Percentiles rank a stretch among this genome's conserved stretches.
Conservation (phyloP, 805 yeast species). For the Saccharomycopsis olivae region DNA sequence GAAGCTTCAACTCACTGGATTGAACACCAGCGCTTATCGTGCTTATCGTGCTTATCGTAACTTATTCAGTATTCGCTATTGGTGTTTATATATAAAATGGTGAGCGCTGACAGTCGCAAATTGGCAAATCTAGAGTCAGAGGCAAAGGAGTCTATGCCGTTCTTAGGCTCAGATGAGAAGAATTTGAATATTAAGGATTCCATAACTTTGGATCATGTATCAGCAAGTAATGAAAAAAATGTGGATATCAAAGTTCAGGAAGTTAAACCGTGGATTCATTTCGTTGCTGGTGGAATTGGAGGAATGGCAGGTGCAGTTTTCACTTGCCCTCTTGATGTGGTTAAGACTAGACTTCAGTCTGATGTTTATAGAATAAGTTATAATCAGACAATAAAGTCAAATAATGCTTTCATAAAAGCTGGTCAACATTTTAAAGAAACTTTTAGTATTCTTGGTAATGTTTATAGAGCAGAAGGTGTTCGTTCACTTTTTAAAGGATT, state of each 20-base stretch:
- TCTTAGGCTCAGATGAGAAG: slow-evolving; percentile 63
- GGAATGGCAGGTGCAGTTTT: slow-evolving; percentile 97
- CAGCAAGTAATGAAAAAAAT: not conserved
- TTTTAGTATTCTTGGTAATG: slow-evolving; percentile 52
- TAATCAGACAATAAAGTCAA: slow-evolving; percentile 23
- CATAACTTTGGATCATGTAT: slow-evolving; percentile 9
- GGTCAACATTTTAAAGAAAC: slow-evolving; percentile 77
- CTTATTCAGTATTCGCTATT: too few relatives aligned
- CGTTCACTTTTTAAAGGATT: slow-evolving; percentile 86
- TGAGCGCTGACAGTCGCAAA: too few relatives aligned
- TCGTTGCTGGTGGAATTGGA: slow-evolving; percentile 87
- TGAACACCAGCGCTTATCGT: too few relatives aligned
- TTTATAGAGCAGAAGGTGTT: slow-evolving; percentile 70
- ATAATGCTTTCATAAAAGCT: slow-evolving; percentile 34
- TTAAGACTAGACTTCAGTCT: slow-evolving; percentile 88
- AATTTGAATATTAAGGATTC: slow-evolving; percentile 41
- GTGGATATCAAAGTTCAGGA: slow-evolving; percentile 18
- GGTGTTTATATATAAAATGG: too few relatives aligned
- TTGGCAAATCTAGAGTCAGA: slow-evolving; percentile 39
- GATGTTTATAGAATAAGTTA: slow-evolving; percentile 63
- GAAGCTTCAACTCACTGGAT: too few relatives aligned
- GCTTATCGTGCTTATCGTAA: too few relatives aligned
- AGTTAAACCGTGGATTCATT: slow-evolving; percentile 57
- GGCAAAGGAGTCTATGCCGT: slow-evolving; percentile 49
- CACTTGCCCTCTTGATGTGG: slow-evolving; percentile 94